Conservation (phyloP, 2,329 filamentous ascomycete genomes). For the Colletotrichum orchidophilum region DNA sequence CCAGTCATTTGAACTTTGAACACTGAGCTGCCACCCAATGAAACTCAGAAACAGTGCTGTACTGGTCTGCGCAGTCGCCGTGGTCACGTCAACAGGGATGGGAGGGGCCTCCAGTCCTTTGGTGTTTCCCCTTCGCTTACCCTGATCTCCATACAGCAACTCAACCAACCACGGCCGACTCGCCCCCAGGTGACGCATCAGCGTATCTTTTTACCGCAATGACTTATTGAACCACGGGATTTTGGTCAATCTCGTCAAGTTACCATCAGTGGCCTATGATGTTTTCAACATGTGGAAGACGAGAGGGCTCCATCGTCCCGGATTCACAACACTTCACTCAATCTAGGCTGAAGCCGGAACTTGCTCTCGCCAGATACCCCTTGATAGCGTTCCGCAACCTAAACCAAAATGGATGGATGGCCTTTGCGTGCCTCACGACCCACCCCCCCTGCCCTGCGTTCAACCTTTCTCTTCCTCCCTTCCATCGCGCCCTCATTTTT, state of each 20-base stretch:
- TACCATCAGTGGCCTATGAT: no score
- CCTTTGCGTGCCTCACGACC: neutral
- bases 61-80: neutral
- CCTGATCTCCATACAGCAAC: neutral
- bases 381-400: neutral
- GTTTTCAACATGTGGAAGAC: no score
- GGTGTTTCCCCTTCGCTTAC: neutral
- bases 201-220: neutral
- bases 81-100: neutral
- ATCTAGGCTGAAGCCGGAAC: no score
- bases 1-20: neutral
- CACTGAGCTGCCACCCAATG: neutral
- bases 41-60: neutral
- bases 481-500: neutral
- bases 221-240: no score
- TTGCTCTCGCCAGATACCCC: neutral
- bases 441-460: neutral
- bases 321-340: no score
- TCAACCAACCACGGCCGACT: neutral
- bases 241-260: no score
- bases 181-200: neutral
- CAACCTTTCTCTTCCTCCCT: neutral
- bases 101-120: neutral
- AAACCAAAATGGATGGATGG: neutral
- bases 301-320: no score